Percentiles rank a stretch among this genome's conserved stretches.
phyloP scores from a whole-genome alignment of 345 rosid species.

The Corchorus capsularis region DNA sequence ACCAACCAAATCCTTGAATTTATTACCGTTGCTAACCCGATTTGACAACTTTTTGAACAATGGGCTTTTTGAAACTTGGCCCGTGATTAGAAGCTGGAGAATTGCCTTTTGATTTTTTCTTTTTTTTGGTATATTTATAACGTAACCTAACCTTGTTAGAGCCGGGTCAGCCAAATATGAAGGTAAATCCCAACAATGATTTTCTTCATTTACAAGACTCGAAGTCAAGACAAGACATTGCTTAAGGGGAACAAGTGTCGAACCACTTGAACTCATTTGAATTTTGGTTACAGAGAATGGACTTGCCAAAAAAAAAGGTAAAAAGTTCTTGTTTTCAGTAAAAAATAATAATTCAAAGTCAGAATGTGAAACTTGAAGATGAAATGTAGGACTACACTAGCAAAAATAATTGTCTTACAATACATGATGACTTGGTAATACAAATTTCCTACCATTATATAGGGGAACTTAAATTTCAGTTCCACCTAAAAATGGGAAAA shows the following conservation, averaged over 20 bases:
- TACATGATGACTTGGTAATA: not conserved
- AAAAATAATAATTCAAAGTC: not conserved
- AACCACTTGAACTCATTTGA: too few species aligned
- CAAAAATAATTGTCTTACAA: not conserved
- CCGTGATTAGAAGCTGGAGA: not conserved
- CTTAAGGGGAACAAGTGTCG: too few species aligned
- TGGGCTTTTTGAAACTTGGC: not conserved
- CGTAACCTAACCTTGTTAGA: too few species aligned
- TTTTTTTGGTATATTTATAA: too few species aligned
- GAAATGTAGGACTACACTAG: not conserved
- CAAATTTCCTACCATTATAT: not conserved
- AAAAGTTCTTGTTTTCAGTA: too few species aligned
- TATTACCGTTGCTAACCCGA: not conserved
- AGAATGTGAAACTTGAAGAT: not conserved
- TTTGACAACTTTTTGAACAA: not conserved
- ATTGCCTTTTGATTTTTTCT: too few species aligned
- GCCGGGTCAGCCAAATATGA: too few species aligned
- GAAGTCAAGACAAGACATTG: too few species aligned
- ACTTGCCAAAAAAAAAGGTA: too few species aligned
- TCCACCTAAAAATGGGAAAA: not conserved
- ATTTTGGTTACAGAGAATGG: too few species aligned
- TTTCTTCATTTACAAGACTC: too few species aligned
- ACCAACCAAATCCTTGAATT: slow-evolving; percentile 14
- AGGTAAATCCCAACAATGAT: too few species aligned
- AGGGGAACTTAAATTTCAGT: not conserved